Evolutionary conservation across 1,284 basidiomycete genomes (phyloP), one percentile per base, ranked within the genome.

Genomic region (Marasmius fiardii): DNA sequence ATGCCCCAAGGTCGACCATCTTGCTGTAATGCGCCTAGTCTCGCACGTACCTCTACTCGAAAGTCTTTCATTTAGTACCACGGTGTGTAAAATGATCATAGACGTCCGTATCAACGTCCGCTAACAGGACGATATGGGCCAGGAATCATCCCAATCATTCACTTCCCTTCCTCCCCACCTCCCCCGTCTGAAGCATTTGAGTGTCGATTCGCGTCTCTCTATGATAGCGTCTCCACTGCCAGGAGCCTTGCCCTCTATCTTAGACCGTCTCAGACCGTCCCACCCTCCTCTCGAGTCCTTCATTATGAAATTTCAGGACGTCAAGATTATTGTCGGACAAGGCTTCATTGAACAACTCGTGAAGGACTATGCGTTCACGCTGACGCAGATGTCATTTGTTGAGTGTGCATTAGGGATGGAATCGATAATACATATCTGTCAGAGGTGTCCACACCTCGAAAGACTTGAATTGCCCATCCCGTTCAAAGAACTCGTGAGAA

Each of bases 11-110:
- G 64, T 86, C 26, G 75, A 82, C 48, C 82, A 88, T 61, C 57
- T 64, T 8, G 63, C 65, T 20, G 67, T 86, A 8, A 70, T 90
- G 35, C 70, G 68, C 12, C 70, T 80, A 10, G 66, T 79, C 7
- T 57, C 65, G 0, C 69, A 80, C 50, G 80, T 77, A 0, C 85
- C 85, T 0, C 63, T 70, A 8, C 71, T 90, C 8, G 78, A 81
- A 60, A 82, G 75, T 57, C 70, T 90, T 0, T 81, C 85, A 0
- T 72, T 88, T 18, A 81, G 82, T 5, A 73, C 75, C 52, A 78
- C 76, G 60, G 86, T 84, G 59, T 60, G 78, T 65, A 16, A 6
- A 28, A 10, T 18, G 14, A 20, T n/a, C n/a, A 10, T 31, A 33
- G 12, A 28, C 26, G 20, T 2, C 43, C 8, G 37, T n/a, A n/a